Base-by-base conservation (phyloP, 805 yeast genomes). In the Lipomyces lipofer region DNA sequence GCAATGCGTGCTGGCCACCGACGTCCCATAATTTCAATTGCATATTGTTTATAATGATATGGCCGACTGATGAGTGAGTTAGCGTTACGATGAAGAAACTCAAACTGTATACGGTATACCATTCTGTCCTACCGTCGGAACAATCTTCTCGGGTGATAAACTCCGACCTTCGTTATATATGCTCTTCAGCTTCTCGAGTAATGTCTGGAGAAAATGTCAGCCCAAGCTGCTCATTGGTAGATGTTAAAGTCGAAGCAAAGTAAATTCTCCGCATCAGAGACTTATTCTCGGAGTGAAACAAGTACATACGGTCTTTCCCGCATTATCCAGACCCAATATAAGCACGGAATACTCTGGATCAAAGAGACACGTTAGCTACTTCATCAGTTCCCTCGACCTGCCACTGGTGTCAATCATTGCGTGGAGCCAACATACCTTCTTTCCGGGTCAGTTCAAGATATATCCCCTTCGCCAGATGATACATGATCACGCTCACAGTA, bases 121-220 rank as follows among this genome's bases (percentile, higher is more conserved):
- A 67, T 94, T 94, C 68, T 94, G 99, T 2, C 99, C 99, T 43
- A 92, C 95, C 0, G 99, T 92, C 1, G 99, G 97, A 27, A 86
- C 75, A 15, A 90, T 89, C 54, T 88, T 75, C 50, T 81, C 83
- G 21, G 60, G 51, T 7, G 48, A n/a, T 4, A 58, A 21, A 10
- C 51, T 27, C 15, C 59, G 50, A 22, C 62, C 62, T 4, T 39
- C 59, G 28, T 75, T 73, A 64, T 78, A 84, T 43, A 76, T 69
- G 42, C 77, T 75, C 65, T 86, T 86, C 33, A 85, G 71, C 59
- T 83, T 79, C 67, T 86, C 94, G 22, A 85, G 67, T 54, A 85
- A 78, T 0, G 92, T 86, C 68, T 68, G 27, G 13, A 3, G 10
- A 22, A 2, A 17, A 44, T 13, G 39, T 44, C 8, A 28, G 13